Conservation (phyloP, 2,329 filamentous ascomycete genomes). For the Aspergillus sp. region DNA sequence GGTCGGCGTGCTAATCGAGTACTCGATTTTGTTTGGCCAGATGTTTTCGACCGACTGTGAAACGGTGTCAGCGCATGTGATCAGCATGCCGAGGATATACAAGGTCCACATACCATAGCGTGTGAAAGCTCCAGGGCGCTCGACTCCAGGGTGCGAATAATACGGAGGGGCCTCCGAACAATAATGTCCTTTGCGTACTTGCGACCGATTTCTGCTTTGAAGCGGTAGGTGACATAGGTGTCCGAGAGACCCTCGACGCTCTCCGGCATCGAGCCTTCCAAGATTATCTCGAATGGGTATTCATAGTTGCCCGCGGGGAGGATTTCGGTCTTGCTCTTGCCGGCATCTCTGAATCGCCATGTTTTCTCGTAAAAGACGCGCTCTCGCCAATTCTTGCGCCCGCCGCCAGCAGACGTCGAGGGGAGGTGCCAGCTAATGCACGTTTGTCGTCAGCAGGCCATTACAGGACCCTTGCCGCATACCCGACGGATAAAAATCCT, state of each 20-base stretch:
- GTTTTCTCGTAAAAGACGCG: constrained; percentile 64
- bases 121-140: constrained; percentile 76
- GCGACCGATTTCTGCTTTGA: constrained; percentile 88
- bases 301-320: constrained; percentile 77
- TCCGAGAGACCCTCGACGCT: constrained; percentile 87
- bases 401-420: constrained; percentile 36
- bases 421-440: constrained; percentile 35
- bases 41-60: constrained; percentile 82
- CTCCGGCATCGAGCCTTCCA: constrained; percentile 72
- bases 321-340: constrained; percentile 51
- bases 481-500: constrained; percentile 2
- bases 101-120: constrained; percentile 63
- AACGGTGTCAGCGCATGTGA: constrained; percentile 15
- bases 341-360: constrained; percentile 66
- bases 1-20: constrained; percentile 87
- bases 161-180: constrained; percentile 73
- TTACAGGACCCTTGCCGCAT: constrained; percentile 1
- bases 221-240: constrained; percentile 82
- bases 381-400: constrained; percentile 42
- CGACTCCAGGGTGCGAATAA: constrained; percentile 75
- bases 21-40: constrained; percentile 97
- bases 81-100: background rate
- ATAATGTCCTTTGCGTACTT: constrained; percentile 87
- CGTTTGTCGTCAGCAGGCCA: background rate
- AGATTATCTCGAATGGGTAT: constrained; percentile 73